A percentile compares a stretch with the other conserved stretches of the same genome.
Conservation (phyloP, 2,329 filamentous ascomycete species). For the Aphanocladium album region DNA sequence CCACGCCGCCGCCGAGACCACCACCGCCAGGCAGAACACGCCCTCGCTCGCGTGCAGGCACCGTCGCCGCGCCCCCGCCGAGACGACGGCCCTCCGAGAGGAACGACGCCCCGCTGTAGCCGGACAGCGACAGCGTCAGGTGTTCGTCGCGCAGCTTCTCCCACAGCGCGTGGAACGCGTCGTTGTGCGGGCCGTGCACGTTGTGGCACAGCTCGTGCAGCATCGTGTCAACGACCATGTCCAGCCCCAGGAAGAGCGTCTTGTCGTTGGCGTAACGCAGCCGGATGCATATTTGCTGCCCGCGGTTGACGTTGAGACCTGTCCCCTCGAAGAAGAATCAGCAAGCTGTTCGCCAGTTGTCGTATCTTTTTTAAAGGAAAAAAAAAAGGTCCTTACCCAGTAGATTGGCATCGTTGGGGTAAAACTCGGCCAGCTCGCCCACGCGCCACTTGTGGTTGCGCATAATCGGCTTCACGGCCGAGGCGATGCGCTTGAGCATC, state of each 20-base stretch:
- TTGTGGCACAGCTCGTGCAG: constrained; percentile 93
- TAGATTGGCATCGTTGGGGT: constrained; percentile 67
- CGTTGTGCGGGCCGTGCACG: constrained; percentile 76
- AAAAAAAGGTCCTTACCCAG: constrained; percentile 46
- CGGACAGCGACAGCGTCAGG: constrained; percentile 68
- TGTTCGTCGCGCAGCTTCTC: constrained; percentile 85
- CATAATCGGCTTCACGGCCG: constrained; percentile 93
- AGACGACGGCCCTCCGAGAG: constrained; percentile 68
- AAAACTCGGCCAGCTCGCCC: constrained; percentile 75
- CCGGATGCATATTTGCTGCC: constrained; percentile 75
- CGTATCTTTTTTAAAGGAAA: no score
- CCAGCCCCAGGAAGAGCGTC: constrained; percentile 72
- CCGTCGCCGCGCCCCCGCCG: constrained; percentile 60
- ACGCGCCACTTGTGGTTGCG: constrained; percentile 78
- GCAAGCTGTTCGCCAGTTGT: no score
- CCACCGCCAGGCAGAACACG: constrained; percentile 47
- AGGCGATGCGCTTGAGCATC: constrained; percentile 74
- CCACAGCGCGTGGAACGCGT: constrained; percentile 79
- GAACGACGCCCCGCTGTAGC: constrained; percentile 89
- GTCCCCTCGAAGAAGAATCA: no score
- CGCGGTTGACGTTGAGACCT: constrained; percentile 73
- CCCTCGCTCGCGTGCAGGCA: constrained; percentile 51
- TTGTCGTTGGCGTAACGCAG: constrained; percentile 71
- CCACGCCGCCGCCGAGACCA: not conserved
- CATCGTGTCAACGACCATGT: constrained; percentile 83